A percentile compares a stretch with the other conserved stretches of the same genome.
phyloP scores from a whole-genome alignment of 495 filamentous ascomycete genomes.

The Melanomma pulvis-pyrius region DNA sequence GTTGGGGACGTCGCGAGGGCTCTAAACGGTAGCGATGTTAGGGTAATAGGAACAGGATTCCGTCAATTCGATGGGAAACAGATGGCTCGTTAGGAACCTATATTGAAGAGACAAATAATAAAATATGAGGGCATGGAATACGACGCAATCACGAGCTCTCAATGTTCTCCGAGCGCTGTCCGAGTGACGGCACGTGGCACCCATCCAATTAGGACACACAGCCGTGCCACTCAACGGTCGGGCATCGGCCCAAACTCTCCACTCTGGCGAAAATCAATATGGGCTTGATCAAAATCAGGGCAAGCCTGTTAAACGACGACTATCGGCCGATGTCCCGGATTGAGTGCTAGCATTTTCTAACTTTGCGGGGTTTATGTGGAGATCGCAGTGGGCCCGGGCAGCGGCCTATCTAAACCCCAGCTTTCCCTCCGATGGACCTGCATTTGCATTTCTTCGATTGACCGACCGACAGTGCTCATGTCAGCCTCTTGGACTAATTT shows the following conservation, averaged over 20 bases:
- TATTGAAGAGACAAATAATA: background rate
- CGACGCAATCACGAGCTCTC: too few species aligned
- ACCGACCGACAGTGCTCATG: background rate
- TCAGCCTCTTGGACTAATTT: conserved; percentile 9
- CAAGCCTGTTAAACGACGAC: background rate
- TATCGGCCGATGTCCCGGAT: background rate
- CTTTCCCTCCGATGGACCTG: background rate
- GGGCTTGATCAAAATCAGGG: background rate
- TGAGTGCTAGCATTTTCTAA: background rate
- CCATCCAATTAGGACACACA: background rate
- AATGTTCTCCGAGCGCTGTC: background rate
- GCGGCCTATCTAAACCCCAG: conserved; percentile 8
- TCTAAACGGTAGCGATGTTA: too few species aligned
- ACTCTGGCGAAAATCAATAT: background rate
- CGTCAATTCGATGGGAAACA: background rate
- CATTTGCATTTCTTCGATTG: background rate
- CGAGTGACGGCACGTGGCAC: background rate
- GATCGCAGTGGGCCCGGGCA: background rate
- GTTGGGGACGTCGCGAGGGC: background rate
- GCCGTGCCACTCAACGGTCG: background rate
- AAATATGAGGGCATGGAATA: background rate
- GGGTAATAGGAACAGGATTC: background rate
- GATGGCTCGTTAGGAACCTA: background rate
- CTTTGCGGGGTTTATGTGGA: conserved; percentile 14
- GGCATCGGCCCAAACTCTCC: background rate